Base-by-base conservation (phyloP, 2,329 filamentous ascomycete genomes). In the Reticulascus tulasneorum region DNA sequence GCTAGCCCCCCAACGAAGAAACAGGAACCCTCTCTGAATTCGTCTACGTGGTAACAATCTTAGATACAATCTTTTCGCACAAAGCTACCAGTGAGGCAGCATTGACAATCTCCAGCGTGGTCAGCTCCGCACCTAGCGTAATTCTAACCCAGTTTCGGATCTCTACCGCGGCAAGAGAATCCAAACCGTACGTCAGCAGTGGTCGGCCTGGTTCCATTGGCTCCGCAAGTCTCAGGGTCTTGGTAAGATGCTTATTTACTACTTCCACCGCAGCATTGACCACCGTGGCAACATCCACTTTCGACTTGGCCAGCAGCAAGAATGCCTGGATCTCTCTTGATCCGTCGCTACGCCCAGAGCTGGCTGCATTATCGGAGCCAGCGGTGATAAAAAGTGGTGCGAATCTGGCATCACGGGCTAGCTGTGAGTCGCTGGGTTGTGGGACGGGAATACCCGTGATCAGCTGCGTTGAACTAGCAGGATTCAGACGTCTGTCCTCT, bases 161-260 rank as follows among this genome's bases (percentile, higher is more conserved):
- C 39, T 58, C 55, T 2, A 59, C 54, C 0, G 54, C 55, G 1
- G 50, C 44, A 19, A 59, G 29, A 0, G 51, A 59, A 21, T 60
- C 55, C 2, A 57, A 31, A 0, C 56, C 55, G 17, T 58, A 59
- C 0, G 45, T 40, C 3, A 47, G 40, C 6, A 56, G 38, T 2
- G 52, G 47, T 23, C 53, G 50, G 2, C 40, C 44, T 0, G 45
- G 45, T 21, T 54, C 50, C 29, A 60, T 46, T 3, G 47, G 36
- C 13, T 49, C 46, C 2, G 42, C 36, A 7, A 58, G 38, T 0
- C 51, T 44, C 13, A 60, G 40, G 7, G 40, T 45, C 32, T 48
- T 50, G 9, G 42, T 44, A 16, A 59, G 43, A 15, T 53, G 45
- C 20, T 31, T 32, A 15, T 35, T 47, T 6, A 53, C 27, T 3